Evolutionary conservation across 306 rosid species (phyloP).

Genomic region (Cucumis hystrix): DNA sequence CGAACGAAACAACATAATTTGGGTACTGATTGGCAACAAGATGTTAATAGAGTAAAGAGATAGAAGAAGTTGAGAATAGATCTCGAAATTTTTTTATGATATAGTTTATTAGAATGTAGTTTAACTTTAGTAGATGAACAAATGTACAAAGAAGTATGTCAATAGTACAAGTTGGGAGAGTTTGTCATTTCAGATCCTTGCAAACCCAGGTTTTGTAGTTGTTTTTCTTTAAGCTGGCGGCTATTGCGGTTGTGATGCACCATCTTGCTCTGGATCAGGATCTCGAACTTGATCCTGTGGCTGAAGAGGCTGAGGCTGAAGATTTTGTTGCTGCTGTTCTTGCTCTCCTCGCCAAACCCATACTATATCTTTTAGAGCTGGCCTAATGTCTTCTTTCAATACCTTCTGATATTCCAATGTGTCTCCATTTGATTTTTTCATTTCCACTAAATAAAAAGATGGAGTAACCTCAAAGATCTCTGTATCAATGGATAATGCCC

Average conservation of each 20-base stretch:
- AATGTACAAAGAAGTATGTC: not conserved
- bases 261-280: not conserved
- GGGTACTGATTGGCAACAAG: not conserved
- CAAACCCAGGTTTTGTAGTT: not conserved
- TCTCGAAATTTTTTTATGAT: not conserved
- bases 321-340: constrained; percentile 15
- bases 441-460: constrained; percentile 61
- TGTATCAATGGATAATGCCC: constrained; percentile 57
- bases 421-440: constrained; percentile 74
- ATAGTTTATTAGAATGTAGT: not conserved
- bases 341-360: constrained; percentile 72
- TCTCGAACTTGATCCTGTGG: not conserved
- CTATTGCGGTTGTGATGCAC: not conserved
- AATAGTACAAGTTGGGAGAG: not conserved
- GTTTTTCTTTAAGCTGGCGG: not conserved
- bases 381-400: constrained; percentile 54
- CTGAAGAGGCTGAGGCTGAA: not conserved
- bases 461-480: constrained; percentile 80
- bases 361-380: constrained; percentile 66
- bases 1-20: not conserved
- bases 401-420: constrained; percentile 67
- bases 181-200: not conserved
- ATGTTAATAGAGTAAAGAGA: not conserved
- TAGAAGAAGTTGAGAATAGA: not conserved
- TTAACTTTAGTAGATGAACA: not conserved